Evolutionary conservation across 2,329 filamentous ascomycete genomes (phyloP), one percentile per base, ranked within the genome.

Genomic region (Arthrobotrys megalospora): DNA sequence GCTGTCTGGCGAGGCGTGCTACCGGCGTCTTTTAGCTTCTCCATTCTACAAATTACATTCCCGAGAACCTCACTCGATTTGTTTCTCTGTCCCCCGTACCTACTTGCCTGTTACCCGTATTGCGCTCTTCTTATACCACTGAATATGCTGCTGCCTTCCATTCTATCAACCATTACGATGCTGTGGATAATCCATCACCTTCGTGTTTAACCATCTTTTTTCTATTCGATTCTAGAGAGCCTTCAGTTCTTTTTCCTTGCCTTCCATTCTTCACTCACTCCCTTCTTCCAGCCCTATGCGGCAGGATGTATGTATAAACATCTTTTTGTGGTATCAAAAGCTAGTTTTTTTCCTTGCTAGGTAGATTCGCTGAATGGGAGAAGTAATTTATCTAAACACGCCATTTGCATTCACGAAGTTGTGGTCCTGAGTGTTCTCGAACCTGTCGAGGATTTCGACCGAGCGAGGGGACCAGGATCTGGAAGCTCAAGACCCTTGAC

Each of bases 241-340:
- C 34, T 19, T 28, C 21, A 60, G 14, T 24, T 60, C 6, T 6
- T 41, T 53, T 52, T 36, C 12, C 16, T 45, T 7, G 41, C 45
- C 21, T 10, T 41, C 24, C 24, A 28, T 52, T 45, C 32, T 71
- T 55, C 62, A 34, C 60, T 63, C 58, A 43, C 58, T 41, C 52
- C 52, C 34, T 72, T 52, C 1, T 68, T 58, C 50, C 38, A n/a
- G 7, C 14, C 43, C 64, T 50, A 34, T 28, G 8, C 32, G 69
- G 50, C 43, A 28, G 62, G 45, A 16, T 73, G 50, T 73, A 66
- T 73, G 69, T 73, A 73, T 73, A 73, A 66, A 50, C 53, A 36
- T 52, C 19, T 47, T 64, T 48, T 16, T 64, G 14, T 48, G 53
- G 21, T 63, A 71, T 62, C 45, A 63, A 71, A 71, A 71, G 67